A percentile compares a stretch with the other conserved stretches of the same genome.
Conservation (phyloP, 2,329 filamentous ascomycete genomes). For the Pseudogymnoascus sp. region DNA sequence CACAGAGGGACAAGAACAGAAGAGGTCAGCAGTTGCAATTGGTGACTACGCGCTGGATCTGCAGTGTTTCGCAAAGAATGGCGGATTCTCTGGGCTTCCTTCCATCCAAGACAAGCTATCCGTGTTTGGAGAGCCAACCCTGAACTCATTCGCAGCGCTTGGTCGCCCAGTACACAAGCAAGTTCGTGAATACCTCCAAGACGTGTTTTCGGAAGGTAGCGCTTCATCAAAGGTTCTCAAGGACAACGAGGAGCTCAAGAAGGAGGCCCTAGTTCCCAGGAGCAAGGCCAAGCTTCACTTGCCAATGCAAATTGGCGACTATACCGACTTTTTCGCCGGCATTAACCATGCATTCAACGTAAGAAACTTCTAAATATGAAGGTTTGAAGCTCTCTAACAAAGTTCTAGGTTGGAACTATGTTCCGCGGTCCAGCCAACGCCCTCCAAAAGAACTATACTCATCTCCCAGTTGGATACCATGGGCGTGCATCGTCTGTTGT, state of each 20-base stretch:
- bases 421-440: constrained; percentile 69
- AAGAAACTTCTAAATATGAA: constrained; percentile 12
- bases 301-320: constrained; percentile 74
- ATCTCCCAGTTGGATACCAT: constrained; percentile 77
- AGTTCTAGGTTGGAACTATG: constrained; percentile 49
- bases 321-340: constrained; percentile 81
- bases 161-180: constrained; percentile 60
- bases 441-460: constrained; percentile 73
- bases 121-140: constrained; percentile 57
- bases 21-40: constrained; percentile 59
- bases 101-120: constrained; percentile 44
- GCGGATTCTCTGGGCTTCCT: constrained; percentile 54
- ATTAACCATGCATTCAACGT: constrained; percentile 67
- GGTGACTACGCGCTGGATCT: constrained; percentile 63
- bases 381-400: constrained; percentile 11
- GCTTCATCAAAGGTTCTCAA: constrained; percentile 55
- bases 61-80: constrained; percentile 49
- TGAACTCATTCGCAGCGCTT: constrained; percentile 69
- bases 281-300: constrained; percentile 58
- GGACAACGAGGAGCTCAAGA: constrained; percentile 52
- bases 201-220: constrained; percentile 55
- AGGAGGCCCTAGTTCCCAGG: constrained; percentile 52
- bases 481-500: constrained; percentile 71
- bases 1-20: constrained; percentile 36
- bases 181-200: constrained; percentile 64